Evolutionary conservation across 257 asterid species (phyloP).

Genomic region (Solanum neorickii): DNA sequence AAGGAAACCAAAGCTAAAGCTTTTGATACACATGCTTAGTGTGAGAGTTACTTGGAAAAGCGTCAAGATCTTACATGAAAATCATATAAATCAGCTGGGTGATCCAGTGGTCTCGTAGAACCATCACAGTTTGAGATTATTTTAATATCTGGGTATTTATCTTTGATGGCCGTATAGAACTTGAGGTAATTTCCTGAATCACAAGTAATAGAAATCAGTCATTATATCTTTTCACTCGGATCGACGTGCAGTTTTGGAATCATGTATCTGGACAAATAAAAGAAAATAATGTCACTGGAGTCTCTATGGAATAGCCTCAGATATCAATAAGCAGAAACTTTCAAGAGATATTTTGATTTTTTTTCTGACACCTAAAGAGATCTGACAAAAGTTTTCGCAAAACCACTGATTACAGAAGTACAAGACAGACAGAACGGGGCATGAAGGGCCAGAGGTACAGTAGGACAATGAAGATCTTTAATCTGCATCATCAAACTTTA

Average conservation of each 20-base stretch:
- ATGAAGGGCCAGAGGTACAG: background rate
- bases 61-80: conserved; percentile 52
- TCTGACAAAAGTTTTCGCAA: background rate
- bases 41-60: background rate
- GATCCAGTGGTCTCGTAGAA: conserved; percentile 58
- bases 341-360: background rate
- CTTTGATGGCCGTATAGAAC: conserved; percentile 61
- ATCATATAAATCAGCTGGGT: conserved; percentile 87
- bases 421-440: background rate
- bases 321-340: background rate
- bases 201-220: background rate
- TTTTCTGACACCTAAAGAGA: background rate
- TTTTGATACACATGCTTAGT: background rate
- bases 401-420: background rate
- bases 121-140: conserved; percentile 89
- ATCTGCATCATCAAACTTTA: background rate
- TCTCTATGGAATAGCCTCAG: background rate
- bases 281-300: background rate
- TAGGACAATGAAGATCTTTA: background rate
- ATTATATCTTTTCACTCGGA: background rate
- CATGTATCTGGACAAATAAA: background rate
- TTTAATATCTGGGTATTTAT: conserved; percentile 62
- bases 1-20: background rate
- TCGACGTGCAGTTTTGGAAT: background rate
- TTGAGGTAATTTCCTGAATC: conserved; percentile 82